Conservation (phyloP, 768 basidiomycete species). For the Paxillus involutus region DNA sequence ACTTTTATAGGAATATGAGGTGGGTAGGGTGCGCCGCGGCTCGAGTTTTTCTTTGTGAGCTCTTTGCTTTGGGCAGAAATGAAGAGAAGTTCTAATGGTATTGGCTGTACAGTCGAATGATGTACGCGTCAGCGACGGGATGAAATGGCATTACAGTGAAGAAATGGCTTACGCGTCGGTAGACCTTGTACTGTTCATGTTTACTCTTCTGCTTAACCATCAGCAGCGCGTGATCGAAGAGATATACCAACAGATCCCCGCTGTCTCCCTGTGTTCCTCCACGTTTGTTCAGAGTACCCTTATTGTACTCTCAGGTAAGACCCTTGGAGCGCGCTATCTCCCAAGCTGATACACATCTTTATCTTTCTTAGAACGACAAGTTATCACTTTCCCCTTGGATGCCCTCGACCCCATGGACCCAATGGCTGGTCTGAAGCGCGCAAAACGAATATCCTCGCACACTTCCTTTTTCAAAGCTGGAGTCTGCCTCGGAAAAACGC, state of each 20-base stretch:
- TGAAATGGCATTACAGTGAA: background rate
- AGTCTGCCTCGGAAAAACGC: slow-evolving; percentile 82
- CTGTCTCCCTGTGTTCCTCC: slow-evolving; percentile 69
- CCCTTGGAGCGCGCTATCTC: background rate
- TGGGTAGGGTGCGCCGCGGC: slow-evolving; percentile 38
- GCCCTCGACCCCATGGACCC: slow-evolving; percentile 90
- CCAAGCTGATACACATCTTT: background rate
- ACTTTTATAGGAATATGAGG: slow-evolving; percentile 51
- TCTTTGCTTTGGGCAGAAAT: slow-evolving; percentile 61
- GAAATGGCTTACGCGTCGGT: slow-evolving; percentile 70
- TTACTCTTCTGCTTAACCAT: slow-evolving; percentile 96
- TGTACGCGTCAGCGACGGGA: slow-evolving; percentile 4
- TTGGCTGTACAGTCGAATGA: slow-evolving; percentile 58
- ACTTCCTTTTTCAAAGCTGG: slow-evolving; percentile 99
- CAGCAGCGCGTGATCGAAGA: slow-evolving; percentile 95
- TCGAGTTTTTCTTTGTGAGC: slow-evolving; percentile 45
- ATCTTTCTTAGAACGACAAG: slow-evolving; percentile 76
- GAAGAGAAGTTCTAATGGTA: slow-evolving; percentile 89
- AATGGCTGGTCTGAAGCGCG: slow-evolving; percentile 86
- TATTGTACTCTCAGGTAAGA: slow-evolving; percentile 94
- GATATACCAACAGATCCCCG: slow-evolving; percentile 89
- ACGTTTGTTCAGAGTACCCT: slow-evolving; percentile 91
- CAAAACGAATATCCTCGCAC: slow-evolving; percentile 93
- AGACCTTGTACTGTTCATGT: slow-evolving; percentile 90
- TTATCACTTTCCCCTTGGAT: slow-evolving; percentile 94